Percentiles rank a stretch among this genome's conserved stretches.
phyloP scores from a whole-genome alignment of 768 basidiomycete species.

The Tricholoma bakamatsutake region DNA sequence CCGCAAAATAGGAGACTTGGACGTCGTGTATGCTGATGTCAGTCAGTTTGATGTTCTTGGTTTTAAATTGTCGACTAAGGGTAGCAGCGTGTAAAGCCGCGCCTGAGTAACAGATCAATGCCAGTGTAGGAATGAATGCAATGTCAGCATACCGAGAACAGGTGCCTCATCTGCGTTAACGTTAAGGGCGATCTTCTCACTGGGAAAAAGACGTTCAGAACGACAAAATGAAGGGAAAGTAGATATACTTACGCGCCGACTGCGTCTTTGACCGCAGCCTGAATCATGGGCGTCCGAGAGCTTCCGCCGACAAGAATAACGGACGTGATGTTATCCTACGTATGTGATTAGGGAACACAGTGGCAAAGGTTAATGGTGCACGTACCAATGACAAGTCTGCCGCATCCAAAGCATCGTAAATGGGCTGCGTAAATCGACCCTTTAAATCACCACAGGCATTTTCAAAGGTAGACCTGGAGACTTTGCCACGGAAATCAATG shows the following conservation, averaged over 20 bases:
- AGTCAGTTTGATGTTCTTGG: constrained; percentile 83
- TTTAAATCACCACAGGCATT: constrained; percentile 61
- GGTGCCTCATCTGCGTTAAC: constrained; percentile 97
- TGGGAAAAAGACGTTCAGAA: constrained; percentile 16
- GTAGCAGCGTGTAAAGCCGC: constrained; percentile 90
- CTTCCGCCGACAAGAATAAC: constrained; percentile 92
- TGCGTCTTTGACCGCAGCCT: constrained; percentile 66
- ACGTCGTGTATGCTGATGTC: constrained; percentile 74
- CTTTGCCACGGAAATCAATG: constrained; percentile 79
- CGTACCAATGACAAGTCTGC: constrained; percentile 65
- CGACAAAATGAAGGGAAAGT: not conserved
- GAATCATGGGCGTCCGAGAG: constrained; percentile 89
- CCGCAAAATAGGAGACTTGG: constrained; percentile 71
- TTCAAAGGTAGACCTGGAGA: constrained; percentile 81
- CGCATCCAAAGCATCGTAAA: constrained; percentile 62
- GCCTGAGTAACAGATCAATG: constrained; percentile 27
- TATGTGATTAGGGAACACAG: not conserved
- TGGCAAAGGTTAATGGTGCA: not conserved
- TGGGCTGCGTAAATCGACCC: constrained; percentile 59
- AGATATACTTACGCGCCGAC: constrained; percentile 67
- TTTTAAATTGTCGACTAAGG: constrained; percentile 87
- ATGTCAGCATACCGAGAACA: constrained; percentile 57
- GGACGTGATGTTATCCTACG: constrained; percentile 73
- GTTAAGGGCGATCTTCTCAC: constrained; percentile 84
- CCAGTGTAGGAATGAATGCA: not conserved